Conservation (phyloP, 139 green algal species). For the Marvania coccoides region DNA sequence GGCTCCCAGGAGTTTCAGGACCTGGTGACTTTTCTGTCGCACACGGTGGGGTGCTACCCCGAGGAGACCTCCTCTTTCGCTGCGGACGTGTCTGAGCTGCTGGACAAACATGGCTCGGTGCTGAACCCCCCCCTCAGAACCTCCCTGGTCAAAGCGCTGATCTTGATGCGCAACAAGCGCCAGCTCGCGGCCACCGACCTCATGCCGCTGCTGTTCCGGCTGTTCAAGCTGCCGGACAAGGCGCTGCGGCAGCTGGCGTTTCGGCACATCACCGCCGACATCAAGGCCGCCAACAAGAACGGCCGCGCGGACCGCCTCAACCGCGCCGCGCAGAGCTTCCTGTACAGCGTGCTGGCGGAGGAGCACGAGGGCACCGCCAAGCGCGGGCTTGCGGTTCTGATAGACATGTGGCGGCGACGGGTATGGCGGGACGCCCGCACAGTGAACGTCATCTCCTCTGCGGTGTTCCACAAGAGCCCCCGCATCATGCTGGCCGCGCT, state of each 20-base stretch:
- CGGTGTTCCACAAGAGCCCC: conserved; percentile 57
- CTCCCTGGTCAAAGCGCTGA: conserved; percentile 76
- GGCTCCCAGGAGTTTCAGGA: conserved; percentile 74
- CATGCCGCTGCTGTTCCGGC: conserved; percentile 89
- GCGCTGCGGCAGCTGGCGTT: conserved; percentile 75
- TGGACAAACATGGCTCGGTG: conserved; percentile 69
- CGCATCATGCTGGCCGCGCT: conserved; percentile 80
- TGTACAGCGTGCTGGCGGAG: conserved; percentile 51
- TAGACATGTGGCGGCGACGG: conserved; percentile 85
- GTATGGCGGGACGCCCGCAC: conserved; percentile 94
- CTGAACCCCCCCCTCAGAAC: conserved; percentile 66
- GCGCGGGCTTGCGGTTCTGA: conserved; percentile 82
- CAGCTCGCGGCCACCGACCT: conserved; percentile 54
- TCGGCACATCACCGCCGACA: conserved; percentile 87
- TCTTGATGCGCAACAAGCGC: conserved; percentile 81
- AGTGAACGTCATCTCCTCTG: conserved; percentile 86
- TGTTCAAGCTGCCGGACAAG: conserved; percentile 94
- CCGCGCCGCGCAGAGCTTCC: conserved; percentile 66
- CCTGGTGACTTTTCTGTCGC: conserved; percentile 83
- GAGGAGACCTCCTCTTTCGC: conserved; percentile 55
- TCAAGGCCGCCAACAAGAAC: conserved; percentile 79
- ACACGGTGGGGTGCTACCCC: conserved; percentile 71
- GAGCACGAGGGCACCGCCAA: conserved; percentile 84
- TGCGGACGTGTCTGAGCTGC: conserved; percentile 64
- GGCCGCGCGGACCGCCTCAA: conserved; percentile 80